Evolutionary conservation across 306 rosid genomes (phyloP).

Genomic region (Erythrophleum fordii): DNA sequence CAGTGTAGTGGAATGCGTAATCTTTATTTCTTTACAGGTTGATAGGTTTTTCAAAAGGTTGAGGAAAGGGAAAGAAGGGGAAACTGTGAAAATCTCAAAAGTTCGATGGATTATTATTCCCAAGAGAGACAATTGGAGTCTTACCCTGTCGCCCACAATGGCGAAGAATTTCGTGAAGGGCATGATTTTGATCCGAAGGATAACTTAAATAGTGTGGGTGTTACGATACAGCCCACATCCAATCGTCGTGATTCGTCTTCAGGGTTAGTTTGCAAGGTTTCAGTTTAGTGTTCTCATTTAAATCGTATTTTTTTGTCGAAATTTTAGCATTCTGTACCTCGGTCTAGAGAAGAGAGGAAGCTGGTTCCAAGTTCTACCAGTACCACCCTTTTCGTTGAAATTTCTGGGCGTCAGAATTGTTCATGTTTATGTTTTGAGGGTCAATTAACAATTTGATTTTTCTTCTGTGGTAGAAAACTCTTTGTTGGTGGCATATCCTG

Average conservation of each 20-base stretch:
- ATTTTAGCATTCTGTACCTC: neutral
- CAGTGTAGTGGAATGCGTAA: neutral
- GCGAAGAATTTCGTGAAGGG: conserved; percentile 22
- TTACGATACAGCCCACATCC: conserved; percentile 39
- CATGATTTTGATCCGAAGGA: conserved; percentile 21
- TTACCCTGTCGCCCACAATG: conserved; percentile 32
- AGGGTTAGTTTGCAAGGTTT: conserved; percentile 53
- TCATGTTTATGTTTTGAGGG: neutral
- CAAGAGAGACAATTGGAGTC: conserved; percentile 39
- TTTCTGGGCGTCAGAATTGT: neutral
- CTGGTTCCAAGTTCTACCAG: neutral
- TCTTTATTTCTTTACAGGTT: neutral
- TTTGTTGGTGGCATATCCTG: conserved; percentile 75
- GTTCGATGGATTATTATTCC: conserved; percentile 44
- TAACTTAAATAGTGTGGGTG: conserved; percentile 27
- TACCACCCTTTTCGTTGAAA: neutral
- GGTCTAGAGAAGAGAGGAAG: conserved; percentile 5
- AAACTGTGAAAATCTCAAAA: neutral
- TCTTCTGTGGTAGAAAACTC: conserved; percentile 54
- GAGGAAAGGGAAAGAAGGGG: neutral
- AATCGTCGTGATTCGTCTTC: conserved; percentile 47
- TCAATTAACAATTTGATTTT: conserved; percentile 33
- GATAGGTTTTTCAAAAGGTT: neutral
- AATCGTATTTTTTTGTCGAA: neutral
- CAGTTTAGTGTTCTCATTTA: conserved; percentile 12